These are phyloP conservation scores for Carpinus viminea DNA, from an alignment of 306 rosid genomes.

Conservation along the genomic window DNA sequence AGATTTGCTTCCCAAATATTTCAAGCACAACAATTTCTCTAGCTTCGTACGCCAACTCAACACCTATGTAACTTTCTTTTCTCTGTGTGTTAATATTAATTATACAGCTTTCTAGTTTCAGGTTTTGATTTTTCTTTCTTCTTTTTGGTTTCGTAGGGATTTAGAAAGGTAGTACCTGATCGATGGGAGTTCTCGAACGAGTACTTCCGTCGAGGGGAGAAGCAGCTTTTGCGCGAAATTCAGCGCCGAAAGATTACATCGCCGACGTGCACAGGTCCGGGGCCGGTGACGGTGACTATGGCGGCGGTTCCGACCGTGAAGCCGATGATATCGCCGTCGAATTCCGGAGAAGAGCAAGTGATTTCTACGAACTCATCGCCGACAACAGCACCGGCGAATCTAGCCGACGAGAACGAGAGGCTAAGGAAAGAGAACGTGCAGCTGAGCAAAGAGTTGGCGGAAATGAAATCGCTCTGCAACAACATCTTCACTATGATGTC, in stretches of 20 bases:
- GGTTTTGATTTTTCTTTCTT: neutral
- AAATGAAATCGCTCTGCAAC: constrained; percentile 73
- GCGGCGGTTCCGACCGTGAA: constrained; percentile 32
- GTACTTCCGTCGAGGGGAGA: constrained; percentile 64
- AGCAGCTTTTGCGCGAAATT: constrained; percentile 68
- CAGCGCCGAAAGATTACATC: constrained; percentile 67
- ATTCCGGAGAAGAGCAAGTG: constrained; percentile 75
- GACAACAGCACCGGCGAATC: constrained; percentile 52
- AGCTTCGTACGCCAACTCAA: constrained; percentile 96
- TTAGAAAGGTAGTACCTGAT: constrained; percentile 79
- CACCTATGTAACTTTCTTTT: constrained; percentile 61
- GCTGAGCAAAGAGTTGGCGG: constrained; percentile 66
- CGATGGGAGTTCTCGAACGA: constrained; percentile 96
- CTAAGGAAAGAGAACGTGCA: constrained; percentile 67
- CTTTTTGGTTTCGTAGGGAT: constrained; percentile 51
- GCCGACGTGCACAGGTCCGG: constrained; percentile 14
- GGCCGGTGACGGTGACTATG: constrained; percentile 18
- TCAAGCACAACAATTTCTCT: constrained; percentile 92
- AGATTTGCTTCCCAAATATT: constrained; percentile 80
- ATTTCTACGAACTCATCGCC: constrained; percentile 65
- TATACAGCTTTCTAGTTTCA: neutral
- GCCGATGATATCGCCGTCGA: constrained; percentile 51
- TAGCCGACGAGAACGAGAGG: constrained; percentile 81
- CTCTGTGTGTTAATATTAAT: neutral
- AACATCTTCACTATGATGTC: constrained; percentile 70